These are phyloP conservation scores for Kluyveromyces wickerhamii DNA, from an alignment of 805 yeast species.

Conservation along the genomic window DNA sequence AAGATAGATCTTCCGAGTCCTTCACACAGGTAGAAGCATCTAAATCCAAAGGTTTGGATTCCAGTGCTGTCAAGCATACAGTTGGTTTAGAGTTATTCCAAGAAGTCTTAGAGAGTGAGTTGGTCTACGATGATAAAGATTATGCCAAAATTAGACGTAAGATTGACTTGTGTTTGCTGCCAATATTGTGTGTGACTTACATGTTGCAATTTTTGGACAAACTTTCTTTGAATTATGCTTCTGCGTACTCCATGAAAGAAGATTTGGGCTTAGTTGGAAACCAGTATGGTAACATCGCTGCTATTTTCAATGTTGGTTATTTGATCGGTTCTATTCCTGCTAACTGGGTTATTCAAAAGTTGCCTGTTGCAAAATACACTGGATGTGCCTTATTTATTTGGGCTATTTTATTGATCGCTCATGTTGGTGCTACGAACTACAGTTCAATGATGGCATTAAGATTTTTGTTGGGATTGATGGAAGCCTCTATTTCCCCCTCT, in stretches of 20 bases:
- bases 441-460: constrained; percentile 16
- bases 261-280: constrained; percentile 35
- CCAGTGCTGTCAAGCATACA: constrained; percentile 8
- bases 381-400: constrained; percentile 15
- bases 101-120: constrained; percentile 10
- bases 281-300: constrained; percentile 32
- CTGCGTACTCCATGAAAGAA: constrained; percentile 18
- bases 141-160: constrained; percentile 18
- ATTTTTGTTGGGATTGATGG: constrained; percentile 21
- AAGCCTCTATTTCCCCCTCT: constrained; percentile 29
- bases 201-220: constrained; percentile 17
- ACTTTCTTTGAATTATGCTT: constrained; percentile 13
- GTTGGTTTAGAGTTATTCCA: constrained; percentile 15
- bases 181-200: constrained; percentile 16
- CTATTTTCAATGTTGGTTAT: constrained; percentile 36
- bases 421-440: constrained; percentile 15
- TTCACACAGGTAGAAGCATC: not conserved
- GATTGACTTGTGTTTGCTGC: constrained; percentile 16
- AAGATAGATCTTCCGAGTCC: not conserved
- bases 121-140: constrained; percentile 11
- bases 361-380: constrained; percentile 23
- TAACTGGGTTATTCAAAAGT: constrained; percentile 16
- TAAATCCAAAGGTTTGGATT: not conserved
- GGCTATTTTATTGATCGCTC: constrained; percentile 14
- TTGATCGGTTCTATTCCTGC: constrained; percentile 24